A percentile compares a stretch with the other conserved stretches of the same genome.
Conservation (phyloP, 306 rosid genomes). For the Luffa aegyptiaca region DNA sequence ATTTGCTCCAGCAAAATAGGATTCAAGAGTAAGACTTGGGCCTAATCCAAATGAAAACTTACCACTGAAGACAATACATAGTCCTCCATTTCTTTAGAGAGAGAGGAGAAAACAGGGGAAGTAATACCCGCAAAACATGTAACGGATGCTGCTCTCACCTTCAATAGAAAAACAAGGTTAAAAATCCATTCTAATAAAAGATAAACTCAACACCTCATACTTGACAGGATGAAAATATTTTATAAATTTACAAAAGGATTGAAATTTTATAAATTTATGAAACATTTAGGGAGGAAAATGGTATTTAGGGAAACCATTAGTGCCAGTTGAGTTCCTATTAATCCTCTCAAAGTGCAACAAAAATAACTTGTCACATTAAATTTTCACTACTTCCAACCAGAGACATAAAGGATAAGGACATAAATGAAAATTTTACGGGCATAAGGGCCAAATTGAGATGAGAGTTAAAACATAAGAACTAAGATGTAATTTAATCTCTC, state of each 20-base stretch:
- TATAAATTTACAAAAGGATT: not conserved
- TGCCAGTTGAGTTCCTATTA: not conserved
- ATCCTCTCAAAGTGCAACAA: not conserved
- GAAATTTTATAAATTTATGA: not conserved
- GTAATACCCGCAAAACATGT: slow-evolving; percentile 97
- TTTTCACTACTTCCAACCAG: not conserved
- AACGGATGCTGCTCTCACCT: slow-evolving; percentile 87
- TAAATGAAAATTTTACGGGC: not conserved
- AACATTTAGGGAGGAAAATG: not conserved
- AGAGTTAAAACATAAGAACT: too few relatives aligned
- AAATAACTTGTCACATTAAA: not conserved
- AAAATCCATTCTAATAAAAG: not conserved
- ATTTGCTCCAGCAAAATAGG: slow-evolving; percentile 10
- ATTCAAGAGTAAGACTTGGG: slow-evolving; percentile 8
- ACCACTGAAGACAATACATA: slow-evolving; percentile 58
- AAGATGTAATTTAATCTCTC: too few relatives aligned
- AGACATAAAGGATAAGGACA: not conserved
- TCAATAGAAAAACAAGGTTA: slow-evolving; percentile 19
- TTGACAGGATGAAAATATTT: not conserved
- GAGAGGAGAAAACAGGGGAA: slow-evolving; percentile 62
- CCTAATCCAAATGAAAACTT: slow-evolving; percentile 25
- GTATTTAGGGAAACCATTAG: not conserved
- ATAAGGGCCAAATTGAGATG: not conserved
- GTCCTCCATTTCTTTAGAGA: slow-evolving; percentile 49
- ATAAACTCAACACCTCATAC: not conserved